Evolutionary conservation across 495 filamentous ascomycete species (phyloP), one percentile per base, ranked within the genome.

Genomic region (Oleoguttula mirabilis): DNA sequence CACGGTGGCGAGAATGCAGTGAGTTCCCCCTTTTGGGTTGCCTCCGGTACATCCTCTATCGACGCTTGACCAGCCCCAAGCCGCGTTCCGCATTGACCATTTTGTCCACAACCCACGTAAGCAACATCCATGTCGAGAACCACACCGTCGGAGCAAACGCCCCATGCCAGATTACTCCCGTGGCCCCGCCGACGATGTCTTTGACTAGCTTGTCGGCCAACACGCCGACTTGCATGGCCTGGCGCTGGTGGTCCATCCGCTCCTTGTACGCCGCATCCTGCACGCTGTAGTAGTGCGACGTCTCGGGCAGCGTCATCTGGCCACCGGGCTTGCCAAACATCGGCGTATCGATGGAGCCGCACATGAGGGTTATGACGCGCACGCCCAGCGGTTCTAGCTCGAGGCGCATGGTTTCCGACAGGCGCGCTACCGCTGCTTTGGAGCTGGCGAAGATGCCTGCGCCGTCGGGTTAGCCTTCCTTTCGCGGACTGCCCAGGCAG

Each of bases 371-470:
- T 21, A 42, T 11, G 39, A 42, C 39, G 27, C 39, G 27, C 12
- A 42, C 30, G 27, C 39, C 39, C 14, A 42, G 28, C 28, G 39
- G 39, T 24, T 19, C 39, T 5, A 42, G 23, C 39, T 42, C 39
- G 23, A 42, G 5, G 5, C 39, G 39, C 28, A 42, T 10, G 23
- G 39, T 42, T 20, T 42, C 39, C 10, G 39, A 42, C 14, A 42
- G 10, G n/a, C 39, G 27, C 14, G 27, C 27, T 24, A 36, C 12
- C 5, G 39, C 23, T 10, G 39, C 10, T 17, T 42, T 42, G 39
- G 36, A 39, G 21, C 36, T 39, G 36, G 36, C 36, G 36, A 39
- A 39, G 22, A 39, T 39, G 16, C 36, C 36, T 39, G 36, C 8
- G 8, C 11, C 15, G 16, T n/a, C 7, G n/a, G n/a, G n/a, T n/a